Base-by-base conservation (phyloP, 495 filamentous ascomycete genomes). In the Lepraria neglecta region DNA sequence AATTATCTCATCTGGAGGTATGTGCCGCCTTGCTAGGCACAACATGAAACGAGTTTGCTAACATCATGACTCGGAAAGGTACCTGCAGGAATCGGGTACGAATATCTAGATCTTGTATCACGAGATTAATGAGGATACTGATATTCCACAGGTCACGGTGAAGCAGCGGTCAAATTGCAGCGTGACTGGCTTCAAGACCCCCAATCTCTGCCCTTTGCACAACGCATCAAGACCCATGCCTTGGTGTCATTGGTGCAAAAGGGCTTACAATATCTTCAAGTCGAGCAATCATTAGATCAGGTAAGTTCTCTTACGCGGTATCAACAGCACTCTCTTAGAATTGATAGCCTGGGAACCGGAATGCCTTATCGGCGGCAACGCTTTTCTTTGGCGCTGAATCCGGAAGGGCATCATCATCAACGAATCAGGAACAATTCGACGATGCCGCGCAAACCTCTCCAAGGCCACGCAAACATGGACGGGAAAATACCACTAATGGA, bases 1-100 rank as follows among this genome's bases (percentile, higher is more conserved):
- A 98, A 97, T 82, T 97, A 92, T 80, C 80, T 98, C 77, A 89
- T 98, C 79, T 96, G 91, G 89, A 91, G 91, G 90, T 97, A 82
- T 75, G 90, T 52, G 21, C 30, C 35, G 30, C 42, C 48, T 30
- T 50, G 40, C 52, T 19, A 52, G 24, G 46, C 46, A 21, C 40
- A 38, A n/a, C 33, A 6, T 38, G 24, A 59, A 54, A 30, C 56
- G 12, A 17, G 35, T 43, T 28, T 61, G 65, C 71, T 72, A 69
- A 77, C 72, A 60, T 64, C 65, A 60, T 46, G 40, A 65, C 63
- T 64, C 72, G 65, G 59, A 50, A 73, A 95, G 90, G 74, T 95
- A 92, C 75, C 84, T 95, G 66, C 82, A 92, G 75, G 90, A 95
- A 82, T 88, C 86, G 77, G 89, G 90, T 95, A 82, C 67, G 85